Evolutionary conservation across 2,329 filamentous ascomycete genomes (phyloP).

Genomic region (Alternaria solani): DNA sequence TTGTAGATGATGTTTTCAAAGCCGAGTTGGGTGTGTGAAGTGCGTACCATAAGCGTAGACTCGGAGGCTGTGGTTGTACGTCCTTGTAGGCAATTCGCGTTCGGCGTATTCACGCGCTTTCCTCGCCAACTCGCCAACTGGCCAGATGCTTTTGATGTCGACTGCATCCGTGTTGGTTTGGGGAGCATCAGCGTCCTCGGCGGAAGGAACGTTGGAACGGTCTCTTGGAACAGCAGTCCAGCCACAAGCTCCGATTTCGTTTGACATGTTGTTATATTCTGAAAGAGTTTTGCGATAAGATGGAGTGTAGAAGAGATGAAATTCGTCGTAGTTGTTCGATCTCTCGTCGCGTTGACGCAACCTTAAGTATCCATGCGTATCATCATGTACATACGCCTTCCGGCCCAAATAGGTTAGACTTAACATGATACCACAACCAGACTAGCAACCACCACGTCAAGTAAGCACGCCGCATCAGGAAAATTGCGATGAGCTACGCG

Average conservation of each 20-base stretch:
- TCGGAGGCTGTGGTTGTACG: slow-evolving; percentile 7
- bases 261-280: not conserved
- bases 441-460: not conserved
- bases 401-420: slow-evolving; percentile 1
- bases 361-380: not conserved
- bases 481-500: not conserved
- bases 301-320: not conserved
- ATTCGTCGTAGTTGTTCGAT: not conserved
- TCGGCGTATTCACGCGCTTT: not conserved
- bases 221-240: not conserved
- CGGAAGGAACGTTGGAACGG: not conserved
- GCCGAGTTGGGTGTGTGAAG: not conserved
- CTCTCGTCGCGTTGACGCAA: not conserved
- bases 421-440: not conserved
- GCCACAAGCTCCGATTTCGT: not conserved
- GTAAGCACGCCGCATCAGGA: not conserved
- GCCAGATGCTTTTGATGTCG: not conserved
- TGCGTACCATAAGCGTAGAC: slow-evolving; percentile 8
- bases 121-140: not conserved
- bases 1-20: no score
- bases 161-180: no score
- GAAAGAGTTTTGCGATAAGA: accelerated
- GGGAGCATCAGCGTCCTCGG: not conserved
- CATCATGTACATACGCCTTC: not conserved
- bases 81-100: not conserved